Percentiles rank a stretch among this genome's conserved stretches.
phyloP scores from a whole-genome alignment of 2,329 filamentous ascomycete genomes.

The Claviceps humidiphila region DNA sequence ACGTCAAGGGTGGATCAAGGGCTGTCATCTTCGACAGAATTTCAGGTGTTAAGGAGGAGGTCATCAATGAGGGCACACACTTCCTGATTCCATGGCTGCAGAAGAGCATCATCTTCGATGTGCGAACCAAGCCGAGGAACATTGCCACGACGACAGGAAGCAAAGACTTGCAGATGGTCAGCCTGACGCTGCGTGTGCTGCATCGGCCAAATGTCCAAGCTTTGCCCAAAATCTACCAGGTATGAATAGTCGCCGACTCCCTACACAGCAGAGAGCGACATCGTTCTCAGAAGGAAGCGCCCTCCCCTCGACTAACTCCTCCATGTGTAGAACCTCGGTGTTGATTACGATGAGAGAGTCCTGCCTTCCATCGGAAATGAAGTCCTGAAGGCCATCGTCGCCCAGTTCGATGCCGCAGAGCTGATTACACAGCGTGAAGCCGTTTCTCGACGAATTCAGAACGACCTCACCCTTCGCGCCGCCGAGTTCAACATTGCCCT shows the following conservation, averaged over 20 bases:
- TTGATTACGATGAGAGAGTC: slow-evolving; percentile 97
- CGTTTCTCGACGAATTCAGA: slow-evolving; percentile 85
- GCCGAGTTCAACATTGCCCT: slow-evolving; percentile 98
- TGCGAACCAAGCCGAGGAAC: slow-evolving; percentile 92
- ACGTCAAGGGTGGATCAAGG: slow-evolving; percentile 86
- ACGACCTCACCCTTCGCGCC: slow-evolving; percentile 82
- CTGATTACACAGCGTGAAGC: slow-evolving; percentile 98
- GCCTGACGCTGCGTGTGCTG: slow-evolving; percentile 87
- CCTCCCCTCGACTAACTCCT: background rate
- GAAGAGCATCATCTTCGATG: slow-evolving; percentile 87
- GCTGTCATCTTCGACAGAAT: slow-evolving; percentile 97
- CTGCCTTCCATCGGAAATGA: slow-evolving; percentile 98
- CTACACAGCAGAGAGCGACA: background rate
- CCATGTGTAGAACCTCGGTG: slow-evolving; percentile 66
- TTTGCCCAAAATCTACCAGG: slow-evolving; percentile 97
- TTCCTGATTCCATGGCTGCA: slow-evolving; percentile 95
- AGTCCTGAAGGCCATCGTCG: slow-evolving; percentile 96
- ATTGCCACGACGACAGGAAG: slow-evolving; percentile 94
- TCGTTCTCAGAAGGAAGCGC: background rate
- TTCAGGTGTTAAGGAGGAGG: slow-evolving; percentile 80
- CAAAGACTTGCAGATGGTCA: slow-evolving; percentile 99
- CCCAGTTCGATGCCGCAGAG: slow-evolving; percentile 96
- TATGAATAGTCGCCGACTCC: slow-evolving; percentile 24
- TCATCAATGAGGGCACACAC: slow-evolving; percentile 93
- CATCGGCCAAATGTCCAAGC: slow-evolving; percentile 87